Evolutionary conservation across 768 basidiomycete species (phyloP), one percentile per base, ranked within the genome.

Genomic region (Multifurca ochricompacta): DNA sequence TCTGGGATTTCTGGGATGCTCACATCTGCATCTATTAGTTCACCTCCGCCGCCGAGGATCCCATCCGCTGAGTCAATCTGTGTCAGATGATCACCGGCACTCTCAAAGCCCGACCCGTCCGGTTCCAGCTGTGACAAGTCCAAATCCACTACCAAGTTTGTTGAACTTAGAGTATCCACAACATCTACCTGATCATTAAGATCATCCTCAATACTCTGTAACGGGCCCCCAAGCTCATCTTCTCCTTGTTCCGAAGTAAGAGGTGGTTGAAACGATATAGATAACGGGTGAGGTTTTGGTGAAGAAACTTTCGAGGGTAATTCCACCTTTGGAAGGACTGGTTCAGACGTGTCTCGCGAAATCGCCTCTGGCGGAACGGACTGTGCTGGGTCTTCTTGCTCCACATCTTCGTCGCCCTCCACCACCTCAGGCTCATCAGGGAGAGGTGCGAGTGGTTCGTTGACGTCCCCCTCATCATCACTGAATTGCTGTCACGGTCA

Each of bases 381-480:
- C 18, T 67, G 66, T 5, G 66, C 51, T 8, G 66, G 62, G 56
- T 85, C 86, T 50, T 87, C 87, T 57, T 80, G 77, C 51, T 87
- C 85, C 66, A 83, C 75, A 51, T 90, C 87, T 43, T 88, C 87
- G 47, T 85, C 78, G n/a, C 74, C 79, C 31, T 90, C 89, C 0
- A 79, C 81, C 7, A 79, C 79, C 66, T 91, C 88, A 23, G 82
- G 79, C 60, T 90, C 88, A 52, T 80, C 78, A 4, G 87, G 89
- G 39, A 91, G 72, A 16, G 89, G 89, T 1, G 81, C 89, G 23
- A 91, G 74, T 13, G 88, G 87, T 62, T 87, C 86, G 61, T 91
- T 87, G 0, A 72, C 79, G 58, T 82, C 85, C 47, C 79, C 85
- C 63, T 91, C 90, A 54, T 91, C 87, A 63, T 91, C 89, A 63